Evolutionary conservation across 192 early-diverging fungal species (phyloP).

Genomic region (Gaertneriomyces semiglobifer): DNA sequence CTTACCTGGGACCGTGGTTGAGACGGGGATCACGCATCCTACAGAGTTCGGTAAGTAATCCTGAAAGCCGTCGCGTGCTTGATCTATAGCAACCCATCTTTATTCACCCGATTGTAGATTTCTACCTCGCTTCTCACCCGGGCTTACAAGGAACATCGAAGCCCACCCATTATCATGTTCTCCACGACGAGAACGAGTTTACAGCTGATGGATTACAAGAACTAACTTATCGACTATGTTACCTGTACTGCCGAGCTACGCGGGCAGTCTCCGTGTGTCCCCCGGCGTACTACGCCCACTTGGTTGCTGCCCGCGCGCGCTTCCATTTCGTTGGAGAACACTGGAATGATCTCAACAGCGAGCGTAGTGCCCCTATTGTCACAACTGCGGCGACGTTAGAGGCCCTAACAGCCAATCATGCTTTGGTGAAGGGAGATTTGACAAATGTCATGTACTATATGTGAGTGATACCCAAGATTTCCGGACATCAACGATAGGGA

Average conservation of each 20-base stretch:
- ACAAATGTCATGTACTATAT: constrained; percentile 56
- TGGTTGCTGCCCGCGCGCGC: constrained; percentile 78
- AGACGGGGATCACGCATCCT: constrained; percentile 54
- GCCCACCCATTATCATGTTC: constrained; percentile 81
- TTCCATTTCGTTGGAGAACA: constrained; percentile 58
- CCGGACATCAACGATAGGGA: neutral
- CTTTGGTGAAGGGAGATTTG: constrained; percentile 51
- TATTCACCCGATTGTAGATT: constrained; percentile 32
- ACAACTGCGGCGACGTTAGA: constrained; percentile 12
- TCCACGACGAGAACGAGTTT: constrained; percentile 79
- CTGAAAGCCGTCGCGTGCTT: too few species aligned
- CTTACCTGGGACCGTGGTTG: constrained; percentile 60
- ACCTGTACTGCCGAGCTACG: constrained; percentile 78
- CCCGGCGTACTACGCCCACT: constrained; percentile 85
- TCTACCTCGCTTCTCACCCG: constrained; percentile 75
- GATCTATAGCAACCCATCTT: constrained; percentile 27
- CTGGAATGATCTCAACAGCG: constrained; percentile 17
- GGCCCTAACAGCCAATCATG: constrained; percentile 37
- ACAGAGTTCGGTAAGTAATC: constrained; percentile 33
- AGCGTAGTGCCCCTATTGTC: constrained; percentile 11
- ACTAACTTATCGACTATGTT: constrained; percentile 82
- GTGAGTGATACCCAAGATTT: constrained; percentile 21
- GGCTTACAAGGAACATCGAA: constrained; percentile 87
- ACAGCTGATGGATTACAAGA: constrained; percentile 73
- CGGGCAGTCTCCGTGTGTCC: constrained; percentile 84